Percentiles rank a stretch among this genome's conserved stretches.
Conservation (phyloP, 139 green algal species). For the Micractinium sp. region DNA sequence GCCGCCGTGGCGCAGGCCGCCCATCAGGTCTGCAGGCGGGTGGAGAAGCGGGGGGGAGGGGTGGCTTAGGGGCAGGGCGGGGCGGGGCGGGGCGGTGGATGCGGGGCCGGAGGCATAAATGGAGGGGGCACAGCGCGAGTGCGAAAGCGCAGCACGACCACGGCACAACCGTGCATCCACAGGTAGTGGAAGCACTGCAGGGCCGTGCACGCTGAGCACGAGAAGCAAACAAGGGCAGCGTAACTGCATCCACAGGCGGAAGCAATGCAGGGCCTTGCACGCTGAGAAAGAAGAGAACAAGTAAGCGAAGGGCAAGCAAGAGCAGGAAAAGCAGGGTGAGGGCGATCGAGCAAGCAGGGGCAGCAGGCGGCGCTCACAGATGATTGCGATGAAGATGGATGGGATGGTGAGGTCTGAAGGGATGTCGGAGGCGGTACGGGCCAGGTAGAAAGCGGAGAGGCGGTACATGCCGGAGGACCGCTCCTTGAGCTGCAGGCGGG, state of each 20-base stretch:
- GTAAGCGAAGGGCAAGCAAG: no score
- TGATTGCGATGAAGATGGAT: conserved; percentile 69
- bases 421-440: conserved; percentile 69
- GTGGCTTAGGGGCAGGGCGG: not conserved
- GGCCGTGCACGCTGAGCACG: no score
- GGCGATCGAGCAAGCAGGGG: no score
- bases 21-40: conserved; percentile 55
- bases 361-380: conserved; percentile 20
- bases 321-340: no score
- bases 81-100: not conserved
- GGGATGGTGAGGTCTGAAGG: conserved; percentile 79
- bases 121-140: no score
- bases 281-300: no score
- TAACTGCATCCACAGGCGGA: no score
- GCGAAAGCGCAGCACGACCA: no score
- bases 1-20: conserved; percentile 47
- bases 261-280: no score
- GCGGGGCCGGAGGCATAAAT: no score
- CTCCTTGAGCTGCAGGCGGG: conserved; percentile 43
- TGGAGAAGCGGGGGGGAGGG: not conserved
- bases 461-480: conserved; percentile 81
- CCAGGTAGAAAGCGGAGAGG: conserved; percentile 85
- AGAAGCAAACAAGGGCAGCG: no score
- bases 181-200: not conserved
- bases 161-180: no score